These are phyloP conservation scores for Backusella morwellensis DNA, from an alignment of 192 early-diverging fungal species.

Conservation along the genomic window DNA sequence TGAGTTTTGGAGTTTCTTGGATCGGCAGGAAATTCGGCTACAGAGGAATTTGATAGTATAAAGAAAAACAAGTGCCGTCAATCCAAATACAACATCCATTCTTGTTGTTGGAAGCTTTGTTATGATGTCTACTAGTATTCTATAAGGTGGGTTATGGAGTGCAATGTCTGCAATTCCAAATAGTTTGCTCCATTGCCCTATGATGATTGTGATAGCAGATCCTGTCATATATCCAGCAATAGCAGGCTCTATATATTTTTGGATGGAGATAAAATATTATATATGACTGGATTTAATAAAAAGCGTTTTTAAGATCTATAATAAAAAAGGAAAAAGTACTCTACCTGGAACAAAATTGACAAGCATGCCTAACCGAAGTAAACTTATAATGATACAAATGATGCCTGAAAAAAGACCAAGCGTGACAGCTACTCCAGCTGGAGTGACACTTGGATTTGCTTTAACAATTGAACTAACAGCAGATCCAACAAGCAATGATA, in stretches of 20 bases:
- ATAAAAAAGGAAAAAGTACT: neutral
- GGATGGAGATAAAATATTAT: neutral
- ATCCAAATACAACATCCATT: slow-evolving; percentile 61
- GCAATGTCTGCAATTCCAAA: slow-evolving; percentile 76
- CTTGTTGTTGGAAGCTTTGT: slow-evolving; percentile 45
- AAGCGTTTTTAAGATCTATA: neutral
- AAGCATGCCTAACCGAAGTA: slow-evolving; percentile 80
- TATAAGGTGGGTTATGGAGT: slow-evolving; percentile 67
- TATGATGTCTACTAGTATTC: slow-evolving; percentile 20
- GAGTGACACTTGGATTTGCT: slow-evolving; percentile 36
- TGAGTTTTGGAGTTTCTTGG: slow-evolving; percentile 40
- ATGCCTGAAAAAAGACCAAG: slow-evolving; percentile 51
- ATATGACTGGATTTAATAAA: neutral
- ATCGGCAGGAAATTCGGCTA: slow-evolving; percentile 30
- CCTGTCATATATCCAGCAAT: slow-evolving; percentile 88
- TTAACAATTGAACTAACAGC: slow-evolving; percentile 36
- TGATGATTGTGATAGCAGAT: slow-evolving; percentile 74
- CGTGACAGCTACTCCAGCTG: slow-evolving; percentile 63
- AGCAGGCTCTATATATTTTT: slow-evolving; percentile 54
- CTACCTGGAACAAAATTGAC: slow-evolving; percentile 80
- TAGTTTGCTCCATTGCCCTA: slow-evolving; percentile 74
- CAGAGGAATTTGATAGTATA: slow-evolving; percentile 39
- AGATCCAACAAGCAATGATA: slow-evolving; percentile 74
- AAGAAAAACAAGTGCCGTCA: slow-evolving; percentile 40
- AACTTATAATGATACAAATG: slow-evolving; percentile 65